Conservation (phyloP, 345 rosid species). For the Eucalyptus brandiana region DNA sequence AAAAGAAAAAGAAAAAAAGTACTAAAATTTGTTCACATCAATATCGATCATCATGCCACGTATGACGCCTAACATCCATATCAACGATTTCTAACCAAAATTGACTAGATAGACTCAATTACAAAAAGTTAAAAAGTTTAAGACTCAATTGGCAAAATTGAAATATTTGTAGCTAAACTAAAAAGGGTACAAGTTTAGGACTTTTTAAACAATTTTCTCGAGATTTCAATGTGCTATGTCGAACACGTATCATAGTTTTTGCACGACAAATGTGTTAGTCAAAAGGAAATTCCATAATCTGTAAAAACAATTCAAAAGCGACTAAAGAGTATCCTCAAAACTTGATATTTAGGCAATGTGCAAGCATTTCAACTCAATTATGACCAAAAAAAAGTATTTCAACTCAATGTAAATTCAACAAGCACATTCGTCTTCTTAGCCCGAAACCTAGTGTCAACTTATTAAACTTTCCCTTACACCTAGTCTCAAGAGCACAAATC, state of each 20-base stretch:
- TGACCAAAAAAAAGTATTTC: not conserved
- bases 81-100: fast-evolving
- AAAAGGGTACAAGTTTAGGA: fast-evolving
- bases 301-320: not conserved
- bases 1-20: too few species aligned
- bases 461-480: not conserved
- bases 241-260: not conserved
- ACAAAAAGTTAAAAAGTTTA: too few species aligned
- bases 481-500: not conserved
- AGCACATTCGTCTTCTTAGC: not conserved
- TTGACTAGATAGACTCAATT: too few species aligned
- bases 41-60: fast-evolving
- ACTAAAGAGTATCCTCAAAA: not conserved
- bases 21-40: too few species aligned
- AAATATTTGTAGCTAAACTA: too few species aligned
- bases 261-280: not conserved
- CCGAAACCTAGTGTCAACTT: not conserved
- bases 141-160: too few species aligned
- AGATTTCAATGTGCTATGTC: not conserved
- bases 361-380: too few species aligned
- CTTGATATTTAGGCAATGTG: not conserved
- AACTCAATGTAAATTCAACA: not conserved
- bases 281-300: not conserved
- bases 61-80: fast-evolving
- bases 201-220: too few species aligned